Base-by-base conservation (phyloP, 2,329 filamentous ascomycete genomes). In the Claviceps monticola region DNA sequence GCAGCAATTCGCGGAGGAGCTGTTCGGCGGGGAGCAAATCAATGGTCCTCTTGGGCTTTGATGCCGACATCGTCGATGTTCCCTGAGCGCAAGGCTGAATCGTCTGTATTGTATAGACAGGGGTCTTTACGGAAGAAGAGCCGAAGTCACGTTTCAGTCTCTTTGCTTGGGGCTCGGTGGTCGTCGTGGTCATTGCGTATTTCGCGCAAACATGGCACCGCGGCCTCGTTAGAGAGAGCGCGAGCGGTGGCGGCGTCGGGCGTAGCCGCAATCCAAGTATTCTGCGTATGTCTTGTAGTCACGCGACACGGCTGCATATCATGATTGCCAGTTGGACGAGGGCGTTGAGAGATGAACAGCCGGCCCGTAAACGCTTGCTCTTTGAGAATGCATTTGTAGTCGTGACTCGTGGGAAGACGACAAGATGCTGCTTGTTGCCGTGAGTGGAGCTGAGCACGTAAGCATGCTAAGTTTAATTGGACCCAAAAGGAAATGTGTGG, bases 101-200 rank as follows among this genome's bases (percentile, higher is more conserved):
- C 19, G 5, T 4, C 14, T 43, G 41, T 23, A 6, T 43, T 6
- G 41, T 43, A 23, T 17, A 23, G 19, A 21, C 14, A 43, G 9
- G 7, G 11, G 16, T 6, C 17, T 21, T 43, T 17, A 43, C 11
- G 9, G 9, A 23, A 43, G 41, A 16, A 7, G 17, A 9, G 5
- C 17, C 43, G 7, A 29, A 7, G 6, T 46, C 44, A 34, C 14
- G 44, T 26, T 34, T 34, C 68, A 71, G 52, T 38, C 64, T 0
- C 55, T 71, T 6, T 61, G 63, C 14, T 62, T 69, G 8, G n/a
- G 44, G 44, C 26, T 46, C 44, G 26, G 21, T 11, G 44, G 26
- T 46, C 16, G 26, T 46, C 16, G 26, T 16, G 23, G 23, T 46
- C 44, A 46, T 46, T 23, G 34, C 46, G 19, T 16, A 5, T n/a